Percentiles rank a stretch among this genome's conserved stretches.
These are phyloP conservation scores for Lasiosphaeris hirsuta DNA, from an alignment of 495 filamentous ascomycete species.

Conservation along the genomic window DNA sequence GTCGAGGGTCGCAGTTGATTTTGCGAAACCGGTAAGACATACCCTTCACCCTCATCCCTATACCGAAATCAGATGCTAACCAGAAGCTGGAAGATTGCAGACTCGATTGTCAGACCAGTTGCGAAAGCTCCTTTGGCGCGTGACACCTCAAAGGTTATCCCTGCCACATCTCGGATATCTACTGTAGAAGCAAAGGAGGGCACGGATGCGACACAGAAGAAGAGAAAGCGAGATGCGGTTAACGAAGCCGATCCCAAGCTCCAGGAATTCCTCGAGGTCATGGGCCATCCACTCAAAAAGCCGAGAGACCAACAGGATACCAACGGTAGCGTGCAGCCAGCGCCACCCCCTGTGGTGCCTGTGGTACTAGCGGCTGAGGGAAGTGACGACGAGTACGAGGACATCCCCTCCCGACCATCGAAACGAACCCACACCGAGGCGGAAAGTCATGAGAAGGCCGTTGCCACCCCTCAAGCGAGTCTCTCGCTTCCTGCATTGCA, in stretches of 20 bases:
- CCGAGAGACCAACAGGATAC: constrained; percentile 24
- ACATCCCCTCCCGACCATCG: constrained; percentile 39
- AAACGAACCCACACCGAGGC: constrained; percentile 38
- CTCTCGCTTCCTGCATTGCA: constrained; percentile 5
- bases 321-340: constrained; percentile 7
- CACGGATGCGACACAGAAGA: constrained; percentile 30
- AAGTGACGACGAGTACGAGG: constrained; percentile 66
- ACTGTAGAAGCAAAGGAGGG: constrained; percentile 11
- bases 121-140: constrained; percentile 11
- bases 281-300: constrained; percentile 49
- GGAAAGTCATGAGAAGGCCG: constrained; percentile 12
- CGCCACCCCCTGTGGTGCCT: constrained; percentile 38
- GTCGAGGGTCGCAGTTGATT: constrained; percentile 91
- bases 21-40: constrained; percentile 71
- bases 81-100: constrained; percentile 25
- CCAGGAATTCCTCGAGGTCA: constrained; percentile 80
- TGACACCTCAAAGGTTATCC: constrained; percentile 10
- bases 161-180: constrained; percentile 7
- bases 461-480: constrained; percentile 4
- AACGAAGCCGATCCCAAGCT: constrained; percentile 69
- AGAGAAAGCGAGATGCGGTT: constrained; percentile 51
- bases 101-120: constrained; percentile 17
- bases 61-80: constrained; percentile 19
- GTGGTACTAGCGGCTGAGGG: constrained; percentile 46
- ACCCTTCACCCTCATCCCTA: not conserved